Conservation (phyloP, 2,329 filamentous ascomycete species). For the Fusarium brachygibbosum region DNA sequence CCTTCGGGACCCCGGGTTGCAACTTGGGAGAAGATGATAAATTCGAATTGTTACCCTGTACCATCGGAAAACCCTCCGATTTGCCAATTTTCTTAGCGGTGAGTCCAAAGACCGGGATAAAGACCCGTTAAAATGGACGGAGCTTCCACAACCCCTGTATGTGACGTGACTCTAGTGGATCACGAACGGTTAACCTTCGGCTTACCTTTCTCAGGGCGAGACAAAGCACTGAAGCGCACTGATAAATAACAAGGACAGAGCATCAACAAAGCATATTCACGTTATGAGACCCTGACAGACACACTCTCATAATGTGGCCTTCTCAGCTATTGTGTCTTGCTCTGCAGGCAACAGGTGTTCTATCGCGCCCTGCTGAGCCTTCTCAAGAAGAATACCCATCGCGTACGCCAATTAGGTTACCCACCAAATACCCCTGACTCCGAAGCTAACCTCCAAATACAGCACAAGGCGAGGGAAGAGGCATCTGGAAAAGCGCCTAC, state of each 20-base stretch:
- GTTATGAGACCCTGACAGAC: background rate
- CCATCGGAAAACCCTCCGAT: background rate
- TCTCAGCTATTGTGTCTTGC: slow-evolving; percentile 4
- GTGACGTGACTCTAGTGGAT: background rate
- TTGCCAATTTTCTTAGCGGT: slow-evolving; percentile 2
- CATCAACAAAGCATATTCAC: background rate
- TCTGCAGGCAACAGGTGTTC: slow-evolving; percentile 5
- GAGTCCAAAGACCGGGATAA: background rate
- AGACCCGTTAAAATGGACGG: background rate
- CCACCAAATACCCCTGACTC: slow-evolving; percentile 5
- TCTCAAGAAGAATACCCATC: slow-evolving; percentile 17
- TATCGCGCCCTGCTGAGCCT: slow-evolving; percentile 13
- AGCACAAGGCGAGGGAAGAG: slow-evolving; percentile 42
- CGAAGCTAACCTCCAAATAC: slow-evolving; percentile 14
- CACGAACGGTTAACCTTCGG: slow-evolving; percentile 7
- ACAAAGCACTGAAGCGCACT: background rate
- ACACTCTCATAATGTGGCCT: slow-evolving; percentile 24
- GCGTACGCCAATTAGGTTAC: slow-evolving; percentile 25
- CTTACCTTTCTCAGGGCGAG: background rate
- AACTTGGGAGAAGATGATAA: background rate
- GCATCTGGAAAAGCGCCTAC: slow-evolving; percentile 70
- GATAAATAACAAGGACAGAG: slow-evolving; percentile 17
- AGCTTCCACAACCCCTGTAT: slow-evolving; percentile 11
- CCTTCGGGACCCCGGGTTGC: background rate
- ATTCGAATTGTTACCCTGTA: slow-evolving; percentile 10